Evolutionary conservation across 2,329 filamentous ascomycete genomes (phyloP).

Genomic region (Aspergillus candidus): DNA sequence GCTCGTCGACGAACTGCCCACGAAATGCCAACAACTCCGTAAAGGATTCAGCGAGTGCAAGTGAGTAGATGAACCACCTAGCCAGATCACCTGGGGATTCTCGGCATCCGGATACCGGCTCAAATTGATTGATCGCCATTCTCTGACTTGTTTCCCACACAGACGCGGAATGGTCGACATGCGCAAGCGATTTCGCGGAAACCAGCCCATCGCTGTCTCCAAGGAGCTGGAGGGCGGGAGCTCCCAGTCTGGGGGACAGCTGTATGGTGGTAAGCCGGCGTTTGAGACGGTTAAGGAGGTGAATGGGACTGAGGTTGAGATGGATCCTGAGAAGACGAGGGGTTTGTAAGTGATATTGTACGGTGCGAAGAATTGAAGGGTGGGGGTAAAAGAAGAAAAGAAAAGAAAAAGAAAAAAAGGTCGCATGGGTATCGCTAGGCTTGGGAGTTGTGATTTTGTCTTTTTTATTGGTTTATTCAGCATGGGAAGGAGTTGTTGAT

Average conservation of each 20-base stretch:
- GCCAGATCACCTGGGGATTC: too few species aligned
- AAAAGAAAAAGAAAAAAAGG: too few species aligned
- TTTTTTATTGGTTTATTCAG: too few species aligned
- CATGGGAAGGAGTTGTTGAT: too few species aligned
- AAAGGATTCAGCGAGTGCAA: constrained; percentile 94
- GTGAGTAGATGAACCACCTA: constrained; percentile 24
- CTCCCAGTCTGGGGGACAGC: constrained; percentile 51
- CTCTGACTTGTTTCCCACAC: neutral
- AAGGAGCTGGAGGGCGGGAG: constrained; percentile 54
- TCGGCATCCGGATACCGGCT: too few species aligned
- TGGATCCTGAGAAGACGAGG: constrained; percentile 45
- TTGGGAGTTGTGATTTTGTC: too few species aligned
- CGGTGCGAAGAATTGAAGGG: neutral
- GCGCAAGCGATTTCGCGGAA: constrained; percentile 95
- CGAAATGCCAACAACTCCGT: constrained; percentile 84
- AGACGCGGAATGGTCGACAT: constrained; percentile 90
- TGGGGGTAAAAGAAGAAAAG: neutral
- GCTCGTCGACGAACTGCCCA: constrained; percentile 73
- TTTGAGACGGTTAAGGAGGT: constrained; percentile 62
- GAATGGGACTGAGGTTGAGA: constrained; percentile 58
- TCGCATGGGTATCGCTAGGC: too few species aligned
- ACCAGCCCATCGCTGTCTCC: constrained; percentile 71
- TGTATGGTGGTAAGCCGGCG: constrained; percentile 72
- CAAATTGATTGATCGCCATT: neutral
- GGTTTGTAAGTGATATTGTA: constrained; percentile 27